A percentile compares a stretch with the other conserved stretches of the same genome.
Conservation (phyloP, 257 asterid genomes). For the Solanum dulcamara region DNA sequence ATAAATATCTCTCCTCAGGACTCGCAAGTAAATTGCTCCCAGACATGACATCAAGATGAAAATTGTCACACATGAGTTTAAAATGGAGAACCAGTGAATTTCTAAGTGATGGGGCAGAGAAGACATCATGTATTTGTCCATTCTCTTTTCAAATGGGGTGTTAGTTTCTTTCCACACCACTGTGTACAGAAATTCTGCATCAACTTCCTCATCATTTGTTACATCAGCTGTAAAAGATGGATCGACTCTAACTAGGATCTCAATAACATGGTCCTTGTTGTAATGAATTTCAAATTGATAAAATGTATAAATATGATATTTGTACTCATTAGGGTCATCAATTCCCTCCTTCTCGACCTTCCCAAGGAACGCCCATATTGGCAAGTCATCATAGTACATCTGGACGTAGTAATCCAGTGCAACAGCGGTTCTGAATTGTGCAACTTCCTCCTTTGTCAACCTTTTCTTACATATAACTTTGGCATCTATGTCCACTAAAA, state of each 20-base stretch:
- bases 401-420: slow-evolving; percentile 8
- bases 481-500: not conserved
- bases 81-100: slow-evolving; percentile 2
- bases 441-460: slow-evolving; percentile 11
- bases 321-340: not conserved
- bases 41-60: slow-evolving; percentile 4
- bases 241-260: not conserved
- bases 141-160: slow-evolving; percentile 6
- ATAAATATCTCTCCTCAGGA: slow-evolving; percentile 13
- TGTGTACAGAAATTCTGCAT: slow-evolving; percentile 1
- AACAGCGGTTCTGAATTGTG: slow-evolving; percentile 2
- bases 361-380: slow-evolving; percentile 12
- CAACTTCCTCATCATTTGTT: slow-evolving; percentile 5
- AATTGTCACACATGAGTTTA: not conserved
- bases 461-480: slow-evolving; percentile 1
- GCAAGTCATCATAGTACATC: slow-evolving; percentile 15
- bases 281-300: not conserved
- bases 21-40: slow-evolving; percentile 9
- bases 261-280: slow-evolving; percentile 1
- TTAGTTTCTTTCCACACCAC: slow-evolving; percentile 1
- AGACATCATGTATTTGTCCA: not conserved
- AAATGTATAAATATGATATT: not conserved
- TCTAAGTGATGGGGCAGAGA: not conserved
- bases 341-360: not conserved
- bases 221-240: not conserved